Base-by-base conservation (phyloP, 2,329 filamentous ascomycete species). In the Nigrograna mackinnonii region DNA sequence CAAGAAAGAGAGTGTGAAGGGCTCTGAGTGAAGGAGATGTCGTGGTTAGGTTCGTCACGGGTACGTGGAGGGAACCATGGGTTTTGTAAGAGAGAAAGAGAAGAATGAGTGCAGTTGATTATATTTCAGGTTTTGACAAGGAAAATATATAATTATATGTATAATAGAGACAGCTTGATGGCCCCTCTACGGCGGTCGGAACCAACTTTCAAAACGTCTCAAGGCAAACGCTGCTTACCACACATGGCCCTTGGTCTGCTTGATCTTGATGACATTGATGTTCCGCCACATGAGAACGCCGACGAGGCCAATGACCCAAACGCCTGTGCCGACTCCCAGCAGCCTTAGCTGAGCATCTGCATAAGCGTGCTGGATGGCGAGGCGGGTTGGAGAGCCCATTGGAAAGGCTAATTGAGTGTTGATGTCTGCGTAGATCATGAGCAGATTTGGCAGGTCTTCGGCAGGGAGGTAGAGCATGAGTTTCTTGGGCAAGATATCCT, bases 351-450 rank as follows among this genome's bases (percentile, higher is more conserved):
- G 76, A 4, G 54, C 44, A n/a, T 49, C 51, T 6, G 38, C 50
- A 35, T 68, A 68, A 2, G 63, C 58, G 18, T 46, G 36, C 17
- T 58, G 49, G 28, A 68, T 64, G 1, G 59, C 65, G 1, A 66
- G 53, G 11, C 83, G 63, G 7, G 72, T 75, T 0, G 71, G 65
- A 2, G 65, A 74, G 1, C 79, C 80, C 12, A 70, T 47, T 0
- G 67, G 64, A 52, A 81, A 84, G 3, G 58, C 62, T 7, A 84
- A 61, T 50, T 86, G 84, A 5, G 68, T 71, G 2, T 69, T 69
- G 18, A 85, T 54, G 52, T 74, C 73, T 20, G 73, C 72, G 46
- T 80, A 80, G 33, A 85, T 67, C 5, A 45, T 44, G 14, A 40
- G 22, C 13, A 48, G 35, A 22, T 58, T 75, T 33, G 57, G 53